Percentiles rank a stretch among this genome's conserved stretches.
Evolutionary conservation across 768 basidiomycete species (phyloP).

Genomic region (Xerocomellus amylosporus): DNA sequence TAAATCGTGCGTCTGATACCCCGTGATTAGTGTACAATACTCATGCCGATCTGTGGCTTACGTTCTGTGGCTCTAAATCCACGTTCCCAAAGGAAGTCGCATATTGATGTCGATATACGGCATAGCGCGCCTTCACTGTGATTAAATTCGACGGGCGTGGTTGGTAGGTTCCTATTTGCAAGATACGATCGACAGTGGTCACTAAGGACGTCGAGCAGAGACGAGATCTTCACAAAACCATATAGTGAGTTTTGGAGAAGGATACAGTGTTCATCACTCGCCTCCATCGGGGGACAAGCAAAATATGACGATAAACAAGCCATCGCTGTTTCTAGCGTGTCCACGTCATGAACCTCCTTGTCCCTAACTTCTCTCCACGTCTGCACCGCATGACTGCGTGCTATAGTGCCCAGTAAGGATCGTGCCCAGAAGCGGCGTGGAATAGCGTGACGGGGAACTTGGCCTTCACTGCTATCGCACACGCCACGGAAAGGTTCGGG

Average conservation of each 20-base stretch:
- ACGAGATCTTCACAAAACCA: constrained; percentile 35
- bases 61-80: constrained; percentile 47
- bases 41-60: constrained; percentile 25
- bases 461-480: constrained; percentile 6
- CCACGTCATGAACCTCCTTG: constrained; percentile 5
- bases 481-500: constrained; percentile 30
- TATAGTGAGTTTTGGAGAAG: background rate
- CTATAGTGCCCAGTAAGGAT: constrained; percentile 42
- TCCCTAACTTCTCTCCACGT: constrained; percentile 34
- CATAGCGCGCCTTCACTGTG: constrained; percentile 31
- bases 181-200: constrained; percentile 41
- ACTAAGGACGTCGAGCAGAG: constrained; percentile 40
- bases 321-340: constrained; percentile 45
- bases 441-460: constrained; percentile 30
- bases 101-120: constrained; percentile 42
- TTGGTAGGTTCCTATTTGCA: constrained; percentile 20
- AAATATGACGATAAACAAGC: constrained; percentile 53
- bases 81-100: constrained; percentile 46
- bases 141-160: constrained; percentile 31
- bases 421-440: constrained; percentile 53
- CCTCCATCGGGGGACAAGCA: constrained; percentile 43
- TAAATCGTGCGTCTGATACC: constrained; percentile 37
- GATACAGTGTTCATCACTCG: constrained; percentile 19
- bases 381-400: constrained; percentile 39
- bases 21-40: background rate